Evolutionary conservation across 1,284 basidiomycete species (phyloP), one percentile per base, ranked within the genome.

Genomic region (Chalciporus sp.): DNA sequence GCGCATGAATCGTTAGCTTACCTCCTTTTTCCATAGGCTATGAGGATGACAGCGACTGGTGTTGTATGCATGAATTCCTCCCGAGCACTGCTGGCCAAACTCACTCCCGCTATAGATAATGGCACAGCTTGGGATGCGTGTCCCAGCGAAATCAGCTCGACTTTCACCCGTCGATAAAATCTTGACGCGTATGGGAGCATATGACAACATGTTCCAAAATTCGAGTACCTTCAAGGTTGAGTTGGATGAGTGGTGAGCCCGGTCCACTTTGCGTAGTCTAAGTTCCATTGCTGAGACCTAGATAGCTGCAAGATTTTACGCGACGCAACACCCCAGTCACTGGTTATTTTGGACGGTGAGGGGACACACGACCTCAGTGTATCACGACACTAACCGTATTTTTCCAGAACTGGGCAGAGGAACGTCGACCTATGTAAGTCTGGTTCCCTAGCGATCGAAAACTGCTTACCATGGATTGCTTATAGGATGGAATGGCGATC

Each of bases 61-160:
- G 87, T 97, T 56, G 86, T 88, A 67, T 51, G 84, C 68, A 37
- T 27, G n/a, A 26, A 4, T 47, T 42, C 17, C 31, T 28, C 1
- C 7, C 14, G 11, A 27, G 26, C 16, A 0, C 1, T 11, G 16
- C 45, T 40, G 23, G 35, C 49, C 26, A 48, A 33, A 31, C 57
- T 58, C 39, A 61, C n/a, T 6, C n/a, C 43, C n/a, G n/a, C 26
- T 23, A 49, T 44, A 89, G 86, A 98, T 98, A 62, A 92, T 98
- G 86, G 95, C 95, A 8, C 96, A 98, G 70, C 77, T 99, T 17
- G 97, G 97, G n/a, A 99, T 98, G 88, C 84, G 91, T 49, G 94
- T 99, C 3, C 97, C 97, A 3, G 96, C 97, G 0, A 72, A 81
- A 33, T 81, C 75, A 49, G 97, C 96, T 27, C 93, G 90, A 33